Base-by-base conservation (phyloP, 176 grass and related monocot species). In the Zea luxurians region DNA sequence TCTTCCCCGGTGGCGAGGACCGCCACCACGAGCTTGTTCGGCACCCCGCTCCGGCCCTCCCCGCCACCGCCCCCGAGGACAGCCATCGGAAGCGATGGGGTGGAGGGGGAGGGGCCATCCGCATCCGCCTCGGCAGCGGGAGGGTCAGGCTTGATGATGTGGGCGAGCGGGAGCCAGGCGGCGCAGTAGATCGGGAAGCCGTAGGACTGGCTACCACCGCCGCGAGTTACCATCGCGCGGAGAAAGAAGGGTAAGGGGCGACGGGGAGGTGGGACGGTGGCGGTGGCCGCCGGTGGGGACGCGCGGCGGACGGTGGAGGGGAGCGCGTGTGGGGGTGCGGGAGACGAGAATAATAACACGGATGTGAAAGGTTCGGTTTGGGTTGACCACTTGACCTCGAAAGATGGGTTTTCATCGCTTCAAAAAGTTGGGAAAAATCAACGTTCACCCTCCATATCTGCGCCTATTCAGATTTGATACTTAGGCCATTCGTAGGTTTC, bases 161-260 rank as follows among this genome's bases (percentile, higher is more conserved):
- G 86, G 46, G 82, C 84, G 5, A 95, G 76, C 62, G 96, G 92
- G 12, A 96, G 71, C 90, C 92, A 99, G 36, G 85, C 69, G 13
- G 92, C 88, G 84, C 88, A 99, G 86, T 91, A 99, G 86, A 99
- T 96, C 50, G 92, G 96, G 79, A 95, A 93, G 42, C 92, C 90
- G 74, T 99, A 99, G 43, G 92, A 93, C 88, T 83, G 82, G 13
- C 68, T 52, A 35, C 75, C 85, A 7, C 88, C 75, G 37, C 77
- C 77, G 49, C 81, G 86, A 34, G 66, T 50, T 7, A 77, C 63
- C 86, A 89, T 89, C 76, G 45, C 48, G 2, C 10, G 6, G 34
- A 49, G n/a, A 27, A 27, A 27, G 44, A 45, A 17, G 17, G 3
- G 8, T 10, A 9, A 10, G 15, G 10, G 45, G 45, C 69, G 75